These are phyloP conservation scores for Trichosanthes truncata DNA, from an alignment of 306 rosid genomes.

Conservation along the genomic window DNA sequence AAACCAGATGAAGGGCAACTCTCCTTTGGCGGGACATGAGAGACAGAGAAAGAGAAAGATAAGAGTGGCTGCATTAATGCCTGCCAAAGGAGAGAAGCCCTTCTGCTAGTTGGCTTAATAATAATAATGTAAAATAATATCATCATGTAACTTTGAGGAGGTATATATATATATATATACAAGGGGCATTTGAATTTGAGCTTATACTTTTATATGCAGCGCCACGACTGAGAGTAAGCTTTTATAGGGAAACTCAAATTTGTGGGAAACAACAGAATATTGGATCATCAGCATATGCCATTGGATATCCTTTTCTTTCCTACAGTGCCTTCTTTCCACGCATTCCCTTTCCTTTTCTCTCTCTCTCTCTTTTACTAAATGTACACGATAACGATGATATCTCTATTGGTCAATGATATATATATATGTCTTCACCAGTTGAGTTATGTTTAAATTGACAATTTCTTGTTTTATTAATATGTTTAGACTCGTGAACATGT, in stretches of 20 bases:
- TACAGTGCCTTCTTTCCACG: slow-evolving; percentile 15
- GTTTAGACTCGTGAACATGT: no score
- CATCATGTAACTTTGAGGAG: no score
- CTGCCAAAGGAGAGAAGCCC: slow-evolving; percentile 74
- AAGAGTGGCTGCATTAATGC: background rate
- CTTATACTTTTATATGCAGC: background rate
- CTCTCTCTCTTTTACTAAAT: no score
- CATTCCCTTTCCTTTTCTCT: background rate
- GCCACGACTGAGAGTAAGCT: background rate
- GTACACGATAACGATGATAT: no score
- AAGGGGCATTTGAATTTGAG: background rate
- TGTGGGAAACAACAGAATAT: background rate
- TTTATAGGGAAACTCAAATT: slow-evolving; percentile 7
- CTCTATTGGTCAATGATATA: no score
- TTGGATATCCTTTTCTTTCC: slow-evolving; percentile 32
- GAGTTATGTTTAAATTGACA: no score
- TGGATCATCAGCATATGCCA: slow-evolving; percentile 36
- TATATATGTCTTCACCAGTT: no score
- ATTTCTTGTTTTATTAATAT: no score
- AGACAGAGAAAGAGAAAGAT: background rate
- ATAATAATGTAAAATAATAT: background rate
- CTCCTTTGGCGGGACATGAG: slow-evolving; percentile 68
- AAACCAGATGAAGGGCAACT: slow-evolving; percentile 66
- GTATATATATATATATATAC: no score
- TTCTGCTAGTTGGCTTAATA: slow-evolving; percentile 35